Evolutionary conservation across 1,139 yeast species (phyloP).

Genomic region (Candida sanyaensis): DNA sequence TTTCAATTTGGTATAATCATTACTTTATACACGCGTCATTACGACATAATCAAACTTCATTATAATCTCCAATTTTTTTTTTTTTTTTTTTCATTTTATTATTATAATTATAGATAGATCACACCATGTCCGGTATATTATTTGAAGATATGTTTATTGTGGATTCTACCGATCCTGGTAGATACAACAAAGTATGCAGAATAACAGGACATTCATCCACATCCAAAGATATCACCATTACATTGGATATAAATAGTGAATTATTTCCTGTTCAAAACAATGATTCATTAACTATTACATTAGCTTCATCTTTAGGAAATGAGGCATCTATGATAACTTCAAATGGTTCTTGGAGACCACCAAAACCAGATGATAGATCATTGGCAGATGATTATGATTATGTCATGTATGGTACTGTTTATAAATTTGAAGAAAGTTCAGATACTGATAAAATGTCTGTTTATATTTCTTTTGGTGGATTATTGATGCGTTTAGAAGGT

Average conservation of each 20-base stretch:
- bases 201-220: constrained; percentile 88
- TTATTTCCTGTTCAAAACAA: constrained; percentile 81
- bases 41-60: constrained; percentile 1
- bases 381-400: constrained; percentile 97
- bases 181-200: constrained; percentile 92
- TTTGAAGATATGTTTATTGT: constrained; percentile 94
- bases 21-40: background rate
- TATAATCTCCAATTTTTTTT: too few relatives aligned
- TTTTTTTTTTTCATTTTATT: too few relatives aligned
- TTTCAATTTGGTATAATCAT: background rate
- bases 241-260: constrained; percentile 90
- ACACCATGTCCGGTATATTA: constrained; percentile 71
- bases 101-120: constrained; percentile 4
- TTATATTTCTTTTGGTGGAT: constrained; percentile 94
- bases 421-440: constrained; percentile 88
- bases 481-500: constrained; percentile 92
- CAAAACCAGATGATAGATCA: constrained; percentile 78
- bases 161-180: constrained; percentile 81
- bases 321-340: constrained; percentile 55
- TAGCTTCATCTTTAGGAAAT: constrained; percentile 77
- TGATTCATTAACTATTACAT: constrained; percentile 83
- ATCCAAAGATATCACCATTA: constrained; percentile 77
- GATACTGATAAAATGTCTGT: constrained; percentile 79
- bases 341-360: constrained; percentile 89
- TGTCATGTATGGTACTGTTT: constrained; percentile 98